These are phyloP conservation scores for Corymbia calophylla DNA, from an alignment of 441 rosid genomes.

Conservation along the genomic window DNA sequence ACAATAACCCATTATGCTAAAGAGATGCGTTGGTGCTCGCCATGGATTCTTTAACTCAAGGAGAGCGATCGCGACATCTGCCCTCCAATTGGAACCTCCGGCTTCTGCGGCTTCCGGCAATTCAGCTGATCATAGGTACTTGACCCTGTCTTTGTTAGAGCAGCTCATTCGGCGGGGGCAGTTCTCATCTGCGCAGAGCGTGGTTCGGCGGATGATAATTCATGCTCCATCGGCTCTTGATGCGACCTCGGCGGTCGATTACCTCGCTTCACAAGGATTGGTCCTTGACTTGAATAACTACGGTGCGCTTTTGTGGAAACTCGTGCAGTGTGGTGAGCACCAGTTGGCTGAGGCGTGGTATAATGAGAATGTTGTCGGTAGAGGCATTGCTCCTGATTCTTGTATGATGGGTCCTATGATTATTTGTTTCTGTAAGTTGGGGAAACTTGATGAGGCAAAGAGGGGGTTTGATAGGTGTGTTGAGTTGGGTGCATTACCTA, in stretches of 20 bases:
- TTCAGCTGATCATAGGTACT: constrained; percentile 20
- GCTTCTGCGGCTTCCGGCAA: constrained; percentile 1
- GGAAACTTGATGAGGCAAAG: constrained; percentile 40
- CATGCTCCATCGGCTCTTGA: constrained; percentile 23
- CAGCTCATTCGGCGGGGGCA: constrained; percentile 30
- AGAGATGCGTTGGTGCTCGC: not conserved
- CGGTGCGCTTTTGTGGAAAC: constrained; percentile 26
- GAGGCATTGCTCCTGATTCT: constrained; percentile 32
- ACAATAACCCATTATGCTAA: not conserved
- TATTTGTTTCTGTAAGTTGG: constrained; percentile 38
- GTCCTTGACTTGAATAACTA: constrained; percentile 27
- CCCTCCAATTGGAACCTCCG: constrained; percentile 17
- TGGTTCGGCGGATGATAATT: constrained; percentile 23
- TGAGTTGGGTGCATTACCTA: constrained; percentile 20
- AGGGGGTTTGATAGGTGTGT: constrained; percentile 32
- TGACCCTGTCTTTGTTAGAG: constrained; percentile 30
- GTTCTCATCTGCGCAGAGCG: constrained; percentile 26
- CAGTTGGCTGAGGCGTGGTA: constrained; percentile 31
- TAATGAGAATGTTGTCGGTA: constrained; percentile 15
- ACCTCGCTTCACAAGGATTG: constrained; percentile 19
- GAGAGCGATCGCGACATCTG: constrained; percentile 21
- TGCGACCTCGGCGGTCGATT: constrained; percentile 12
- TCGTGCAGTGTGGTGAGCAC: constrained; percentile 31
- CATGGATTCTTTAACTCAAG: constrained; percentile 13
- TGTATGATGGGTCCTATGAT: constrained; percentile 39